A percentile compares a stretch with the other conserved stretches of the same genome.
phyloP scores from a whole-genome alignment of 2,329 filamentous ascomycete genomes.

The Fusarium udum region DNA sequence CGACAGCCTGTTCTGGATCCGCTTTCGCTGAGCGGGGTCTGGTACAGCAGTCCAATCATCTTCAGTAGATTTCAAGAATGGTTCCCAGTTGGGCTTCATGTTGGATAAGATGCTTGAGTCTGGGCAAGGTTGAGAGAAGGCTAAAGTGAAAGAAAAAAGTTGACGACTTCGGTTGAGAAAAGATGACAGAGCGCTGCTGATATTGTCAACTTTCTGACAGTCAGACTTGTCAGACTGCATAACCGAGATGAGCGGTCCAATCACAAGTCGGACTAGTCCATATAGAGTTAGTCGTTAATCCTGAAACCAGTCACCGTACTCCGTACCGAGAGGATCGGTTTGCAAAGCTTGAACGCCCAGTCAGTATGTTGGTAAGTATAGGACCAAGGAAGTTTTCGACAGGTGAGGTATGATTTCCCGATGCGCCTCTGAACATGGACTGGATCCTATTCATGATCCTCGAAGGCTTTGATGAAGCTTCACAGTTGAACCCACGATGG shows the following conservation, averaged over 20 bases:
- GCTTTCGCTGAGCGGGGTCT: conserved; percentile 21
- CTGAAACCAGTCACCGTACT: neutral
- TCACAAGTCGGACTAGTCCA: neutral
- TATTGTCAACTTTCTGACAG: neutral
- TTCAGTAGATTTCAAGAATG: neutral
- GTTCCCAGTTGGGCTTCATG: conserved; percentile 8
- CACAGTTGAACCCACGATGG: no score
- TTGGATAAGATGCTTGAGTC: neutral
- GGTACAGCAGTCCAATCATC: conserved; percentile 27
- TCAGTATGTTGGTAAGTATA: neutral
- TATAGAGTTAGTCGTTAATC: neutral
- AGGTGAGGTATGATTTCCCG: no score
- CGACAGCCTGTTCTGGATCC: conserved; percentile 32
- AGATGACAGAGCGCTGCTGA: neutral
- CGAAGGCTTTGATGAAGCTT: no score
- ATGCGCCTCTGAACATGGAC: no score
- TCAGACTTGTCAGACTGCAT: conserved; percentile 7
- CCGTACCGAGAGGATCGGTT: neutral
- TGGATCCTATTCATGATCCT: no score
- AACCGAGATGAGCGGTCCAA: neutral
- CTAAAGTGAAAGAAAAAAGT: no score
- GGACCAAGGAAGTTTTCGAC: fast-evolving
- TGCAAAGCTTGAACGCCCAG: neutral
- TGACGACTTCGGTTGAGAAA: neutral
- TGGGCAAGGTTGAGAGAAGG: no score